Base-by-base conservation (phyloP, 495 filamentous ascomycete species). In the Penicillium simplicissimum region DNA sequence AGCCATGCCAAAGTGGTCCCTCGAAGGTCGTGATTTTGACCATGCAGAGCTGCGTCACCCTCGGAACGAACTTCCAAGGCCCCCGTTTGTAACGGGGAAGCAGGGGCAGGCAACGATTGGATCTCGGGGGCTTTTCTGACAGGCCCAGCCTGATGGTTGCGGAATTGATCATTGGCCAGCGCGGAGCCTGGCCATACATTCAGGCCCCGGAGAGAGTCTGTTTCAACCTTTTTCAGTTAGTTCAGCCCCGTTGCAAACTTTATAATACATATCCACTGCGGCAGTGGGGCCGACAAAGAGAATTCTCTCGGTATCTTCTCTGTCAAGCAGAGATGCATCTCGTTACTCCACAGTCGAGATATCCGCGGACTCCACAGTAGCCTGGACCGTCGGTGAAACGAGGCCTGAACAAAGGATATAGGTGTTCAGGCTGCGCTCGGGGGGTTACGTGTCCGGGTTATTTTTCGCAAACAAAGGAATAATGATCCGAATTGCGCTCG, bases 41-140 rank as follows among this genome's bases (percentile, higher is more conserved):
- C 9, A 38, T 25, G 45, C 11, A 36, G 34, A 23, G 33, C 51
- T 35, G 53, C 53, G 11, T 53, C 48, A 52, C 31, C 55, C 53
- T 55, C 40, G 53, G 58, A 52, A 64, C 38, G 51, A 31, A 35
- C 14, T 21, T 53, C 28, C 17, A 35, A 4, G 9, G 14, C 23
- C 23, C 51, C 31, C 51, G 36, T 53, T 48, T 28, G 25, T n/a
- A 47, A 35, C 42, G 43, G 58, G 52, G 45, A 51, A 62, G 51
- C 64, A 69, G 53, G 61, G 57, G 61, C 45, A 65, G 51, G 19
- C 38, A 40, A 49, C 43, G 52, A 25, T 35, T 62, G 62, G 62
- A 62, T 56, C 55, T 53, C 13, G 33, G 55, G 25, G 52, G 53
- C 38, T 37, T 59, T 59, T 49, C 23, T 58, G 57, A 55, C 60